Evolutionary conservation across 768 basidiomycete species (phyloP).

Genomic region (Russula abietina): DNA sequence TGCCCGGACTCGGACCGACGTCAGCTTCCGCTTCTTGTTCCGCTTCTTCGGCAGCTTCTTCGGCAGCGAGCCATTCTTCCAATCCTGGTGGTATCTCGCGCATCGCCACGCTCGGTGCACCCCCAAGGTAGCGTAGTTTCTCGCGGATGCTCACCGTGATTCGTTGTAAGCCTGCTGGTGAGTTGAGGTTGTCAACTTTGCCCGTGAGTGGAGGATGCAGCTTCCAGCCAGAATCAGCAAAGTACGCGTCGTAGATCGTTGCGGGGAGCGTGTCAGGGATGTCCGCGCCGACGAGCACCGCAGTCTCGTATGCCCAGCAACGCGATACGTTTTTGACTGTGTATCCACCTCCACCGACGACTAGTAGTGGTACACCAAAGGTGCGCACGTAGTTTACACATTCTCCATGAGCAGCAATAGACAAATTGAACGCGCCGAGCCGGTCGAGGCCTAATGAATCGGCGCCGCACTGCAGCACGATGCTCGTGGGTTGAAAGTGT

Average conservation of each 20-base stretch:
- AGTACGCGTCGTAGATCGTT: constrained; percentile 90
- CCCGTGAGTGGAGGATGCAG: constrained; percentile 90
- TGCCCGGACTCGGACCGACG: constrained; percentile 48
- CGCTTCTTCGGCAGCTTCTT: constrained; percentile 61
- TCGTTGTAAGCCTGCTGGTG: constrained; percentile 71
- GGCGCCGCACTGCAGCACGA: constrained; percentile 96
- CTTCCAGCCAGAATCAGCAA: constrained; percentile 85
- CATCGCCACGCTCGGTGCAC: constrained; percentile 95
- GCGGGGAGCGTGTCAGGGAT: constrained; percentile 83
- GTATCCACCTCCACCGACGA: constrained; percentile 94
- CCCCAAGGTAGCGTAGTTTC: constrained; percentile 86
- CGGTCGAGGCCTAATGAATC: constrained; percentile 94
- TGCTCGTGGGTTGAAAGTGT: constrained; percentile 79
- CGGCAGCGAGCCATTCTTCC: constrained; percentile 58
- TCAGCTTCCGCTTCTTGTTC: constrained; percentile 67
- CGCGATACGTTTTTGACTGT: constrained; percentile 94
- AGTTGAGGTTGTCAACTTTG: constrained; percentile 91
- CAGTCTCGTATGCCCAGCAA: constrained; percentile 99
- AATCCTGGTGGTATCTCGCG: constrained; percentile 94
- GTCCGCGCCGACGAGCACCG: constrained; percentile 76
- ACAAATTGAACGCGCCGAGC: constrained; percentile 96
- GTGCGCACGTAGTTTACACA: constrained; percentile 95
- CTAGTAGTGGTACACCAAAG: constrained; percentile 84
- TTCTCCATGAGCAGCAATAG: constrained; percentile 95
- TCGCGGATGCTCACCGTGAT: constrained; percentile 82